These are phyloP conservation scores for Diaporthe sp. DNA, from an alignment of 2,329 filamentous ascomycete species.

Conservation along the genomic window DNA sequence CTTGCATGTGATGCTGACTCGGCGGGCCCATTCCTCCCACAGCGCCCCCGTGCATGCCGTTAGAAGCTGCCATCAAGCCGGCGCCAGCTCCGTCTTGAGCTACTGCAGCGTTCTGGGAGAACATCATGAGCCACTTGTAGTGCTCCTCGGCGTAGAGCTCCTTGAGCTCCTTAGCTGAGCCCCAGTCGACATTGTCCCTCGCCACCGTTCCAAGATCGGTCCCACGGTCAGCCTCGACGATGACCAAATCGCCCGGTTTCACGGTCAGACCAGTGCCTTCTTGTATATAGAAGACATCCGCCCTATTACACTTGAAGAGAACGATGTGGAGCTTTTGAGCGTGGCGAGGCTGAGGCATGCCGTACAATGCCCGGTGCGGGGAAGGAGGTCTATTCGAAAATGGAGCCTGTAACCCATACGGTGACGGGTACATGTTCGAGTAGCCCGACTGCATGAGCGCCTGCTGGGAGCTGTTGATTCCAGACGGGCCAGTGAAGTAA, in stretches of 20 bases:
- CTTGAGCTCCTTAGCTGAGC: constrained; percentile 88
- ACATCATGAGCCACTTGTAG: constrained; percentile 99
- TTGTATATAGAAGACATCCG: constrained; percentile 97
- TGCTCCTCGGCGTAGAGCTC: constrained; percentile 95
- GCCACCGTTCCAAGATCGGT: constrained; percentile 95
- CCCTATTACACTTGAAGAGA: constrained; percentile 94
- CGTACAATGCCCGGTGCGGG: constrained; percentile 73
- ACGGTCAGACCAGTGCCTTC: constrained; percentile 94
- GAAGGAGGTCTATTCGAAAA: constrained; percentile 68
- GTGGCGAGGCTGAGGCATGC: constrained; percentile 70
- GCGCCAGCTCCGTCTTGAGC: constrained; percentile 71
- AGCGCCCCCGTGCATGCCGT: constrained; percentile 75
- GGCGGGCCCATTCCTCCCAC: constrained; percentile 84
- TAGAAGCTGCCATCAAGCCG: constrained; percentile 73
- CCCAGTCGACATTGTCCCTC: constrained; percentile 87
- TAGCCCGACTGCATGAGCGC: constrained; percentile 53
- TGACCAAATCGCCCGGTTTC: constrained; percentile 92
- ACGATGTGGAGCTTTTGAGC: constrained; percentile 88
- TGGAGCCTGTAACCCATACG: constrained; percentile 58
- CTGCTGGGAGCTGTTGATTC: constrained; percentile 50
- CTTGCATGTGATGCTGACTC: constrained; percentile 79
- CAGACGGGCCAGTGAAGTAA: constrained; percentile 53
- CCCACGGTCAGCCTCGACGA: constrained; percentile 96
- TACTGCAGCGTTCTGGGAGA: constrained; percentile 81
- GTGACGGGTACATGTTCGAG: constrained; percentile 58